A percentile compares a stretch with the other conserved stretches of the same genome.
Conservation (phyloP, 495 filamentous ascomycete species). For the Annulohypoxylon moriforme region DNA sequence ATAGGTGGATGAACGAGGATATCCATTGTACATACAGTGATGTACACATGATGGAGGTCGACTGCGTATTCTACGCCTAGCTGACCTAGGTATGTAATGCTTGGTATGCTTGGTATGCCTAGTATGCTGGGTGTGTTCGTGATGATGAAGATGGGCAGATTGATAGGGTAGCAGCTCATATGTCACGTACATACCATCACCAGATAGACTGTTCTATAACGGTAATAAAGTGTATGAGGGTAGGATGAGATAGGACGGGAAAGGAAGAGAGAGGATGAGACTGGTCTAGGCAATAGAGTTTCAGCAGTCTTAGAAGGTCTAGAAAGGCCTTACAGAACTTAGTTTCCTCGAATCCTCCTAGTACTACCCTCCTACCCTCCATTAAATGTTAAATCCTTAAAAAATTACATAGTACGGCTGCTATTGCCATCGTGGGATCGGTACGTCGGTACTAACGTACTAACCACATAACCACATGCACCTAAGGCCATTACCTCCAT, state of each 20-base stretch:
- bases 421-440: constrained; percentile 1
- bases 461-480: neutral
- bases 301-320: constrained; percentile 13
- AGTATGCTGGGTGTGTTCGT: neutral
- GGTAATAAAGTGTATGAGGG: neutral
- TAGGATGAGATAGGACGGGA: neutral
- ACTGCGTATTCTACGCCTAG: neutral
- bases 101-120: neutral
- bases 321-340: constrained; percentile 28
- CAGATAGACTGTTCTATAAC: neutral
- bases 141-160: constrained; percentile 9
- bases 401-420: neutral
- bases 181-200: constrained; percentile 7
- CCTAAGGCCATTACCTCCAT: neutral
- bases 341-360: constrained; percentile 16
- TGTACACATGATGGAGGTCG: constrained; percentile 14
- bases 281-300: constrained; percentile 13
- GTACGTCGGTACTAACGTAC: neutral
- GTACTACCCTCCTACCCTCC: constrained; percentile 37
- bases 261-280: neutral
- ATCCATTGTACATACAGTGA: neutral
- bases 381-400: neutral
- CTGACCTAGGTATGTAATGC: neutral
- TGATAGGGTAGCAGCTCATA: constrained; percentile 6
- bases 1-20: neutral